Percentiles rank a stretch among this genome's conserved stretches.
These are phyloP conservation scores for Cladochytrium replicatum DNA, from an alignment of 192 early-diverging fungal genomes.

Conservation along the genomic window DNA sequence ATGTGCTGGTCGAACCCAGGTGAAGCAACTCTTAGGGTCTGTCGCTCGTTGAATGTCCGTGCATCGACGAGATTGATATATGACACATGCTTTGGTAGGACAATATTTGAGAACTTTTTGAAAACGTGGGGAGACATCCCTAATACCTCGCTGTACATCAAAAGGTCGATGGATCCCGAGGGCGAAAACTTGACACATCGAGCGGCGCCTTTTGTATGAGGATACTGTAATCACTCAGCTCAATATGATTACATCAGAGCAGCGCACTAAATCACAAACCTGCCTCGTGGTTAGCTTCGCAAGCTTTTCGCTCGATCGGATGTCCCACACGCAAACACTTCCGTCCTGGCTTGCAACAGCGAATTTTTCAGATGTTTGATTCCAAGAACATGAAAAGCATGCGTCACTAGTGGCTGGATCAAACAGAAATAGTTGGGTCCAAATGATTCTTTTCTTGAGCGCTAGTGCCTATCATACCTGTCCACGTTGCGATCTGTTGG, in stretches of 20 bases:
- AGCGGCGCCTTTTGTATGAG: conserved; percentile 64
- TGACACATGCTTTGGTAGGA: conserved; percentile 65
- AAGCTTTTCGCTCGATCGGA: conserved; percentile 65
- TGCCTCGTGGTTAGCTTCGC: conserved; percentile 63
- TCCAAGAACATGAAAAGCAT: conserved; percentile 92
- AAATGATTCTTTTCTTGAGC: no score
- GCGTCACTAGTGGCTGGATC: conserved; percentile 73
- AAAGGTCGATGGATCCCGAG: conserved; percentile 76
- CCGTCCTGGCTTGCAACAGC: conserved; percentile 95
- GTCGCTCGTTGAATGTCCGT: conserved; percentile 69
- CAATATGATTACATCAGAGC: no score
- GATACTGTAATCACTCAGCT: no score
- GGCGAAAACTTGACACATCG: conserved; percentile 91
- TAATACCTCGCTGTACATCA: conserved; percentile 62
- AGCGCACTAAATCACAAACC: no score
- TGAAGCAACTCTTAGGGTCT: conserved; percentile 69
- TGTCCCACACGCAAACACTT: conserved; percentile 85
- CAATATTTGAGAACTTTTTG: no score
- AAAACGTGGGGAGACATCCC: no score
- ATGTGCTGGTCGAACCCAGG: conserved; percentile 63
- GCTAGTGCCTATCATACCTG: no score
- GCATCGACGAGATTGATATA: conserved; percentile 89
- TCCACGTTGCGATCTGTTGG: conserved; percentile 60
- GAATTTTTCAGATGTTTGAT: conserved; percentile 83
- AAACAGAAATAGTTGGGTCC: no score